Evolutionary conservation across 2,329 filamentous ascomycete genomes (phyloP).

Genomic region (Juglanconis sp.): DNA sequence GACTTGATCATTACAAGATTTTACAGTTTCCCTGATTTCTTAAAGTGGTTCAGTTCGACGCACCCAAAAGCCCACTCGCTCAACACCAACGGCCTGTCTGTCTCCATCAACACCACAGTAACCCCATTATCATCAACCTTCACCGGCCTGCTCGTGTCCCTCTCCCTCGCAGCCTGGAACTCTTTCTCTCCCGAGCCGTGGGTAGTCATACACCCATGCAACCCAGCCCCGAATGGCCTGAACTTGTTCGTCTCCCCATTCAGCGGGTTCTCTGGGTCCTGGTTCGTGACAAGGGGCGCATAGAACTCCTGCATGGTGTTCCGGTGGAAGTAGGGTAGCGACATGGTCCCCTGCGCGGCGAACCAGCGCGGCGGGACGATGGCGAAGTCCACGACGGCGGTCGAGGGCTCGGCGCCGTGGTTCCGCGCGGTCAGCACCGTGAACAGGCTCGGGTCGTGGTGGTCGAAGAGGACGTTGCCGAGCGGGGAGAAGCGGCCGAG

Average conservation of each 20-base stretch:
- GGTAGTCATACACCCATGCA: conserved; percentile 58
- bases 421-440: conserved; percentile 53
- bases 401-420: conserved; percentile 41
- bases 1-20: no score
- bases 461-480: conserved; percentile 60
- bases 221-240: conserved; percentile 38
- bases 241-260: conserved; percentile 40
- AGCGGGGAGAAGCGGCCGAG: conserved; percentile 62
- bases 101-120: conserved; percentile 2
- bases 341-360: conserved; percentile 55
- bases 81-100: conserved; percentile 4
- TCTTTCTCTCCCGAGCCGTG: conserved; percentile 46
- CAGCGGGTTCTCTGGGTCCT: conserved; percentile 34
- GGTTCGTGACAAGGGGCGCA: conserved; percentile 40
- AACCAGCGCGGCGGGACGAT: conserved; percentile 59
- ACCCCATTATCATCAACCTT: background rate
- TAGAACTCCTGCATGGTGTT: conserved; percentile 49
- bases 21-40: background rate
- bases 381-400: conserved; percentile 56
- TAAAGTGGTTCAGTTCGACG: background rate
- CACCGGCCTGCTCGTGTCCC: conserved; percentile 22
- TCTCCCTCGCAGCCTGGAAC: conserved; percentile 43
- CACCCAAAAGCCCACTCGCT: conserved; percentile 8
- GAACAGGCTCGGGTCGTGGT: conserved; percentile 64
- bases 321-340: conserved; percentile 56